Conservation (phyloP, 306 rosid species). For the Cicer yamashitae region DNA sequence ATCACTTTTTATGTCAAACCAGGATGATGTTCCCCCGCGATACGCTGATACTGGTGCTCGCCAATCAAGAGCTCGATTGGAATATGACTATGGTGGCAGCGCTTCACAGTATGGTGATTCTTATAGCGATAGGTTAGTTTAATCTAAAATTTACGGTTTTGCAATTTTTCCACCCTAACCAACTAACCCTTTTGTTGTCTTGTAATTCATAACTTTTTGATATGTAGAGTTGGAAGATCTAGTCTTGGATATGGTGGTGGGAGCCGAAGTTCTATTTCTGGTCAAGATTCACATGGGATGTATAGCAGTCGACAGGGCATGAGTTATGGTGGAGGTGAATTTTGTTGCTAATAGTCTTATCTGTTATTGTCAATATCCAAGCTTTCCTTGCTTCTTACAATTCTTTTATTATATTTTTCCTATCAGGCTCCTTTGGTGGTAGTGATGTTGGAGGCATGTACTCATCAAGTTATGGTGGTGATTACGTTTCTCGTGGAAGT, state of each 20-base stretch:
- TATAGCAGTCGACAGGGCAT: constrained; percentile 80
- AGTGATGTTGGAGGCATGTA: constrained; percentile 86
- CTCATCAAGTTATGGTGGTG: constrained; percentile 93
- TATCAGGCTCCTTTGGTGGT: constrained; percentile 78
- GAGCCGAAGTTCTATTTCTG: constrained; percentile 72
- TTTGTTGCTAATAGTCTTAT: constrained; percentile 32
- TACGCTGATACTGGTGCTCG: constrained; percentile 76
- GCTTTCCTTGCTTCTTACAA: constrained; percentile 30
- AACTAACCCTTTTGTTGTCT: neutral
- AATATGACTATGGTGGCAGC: constrained; percentile 81
- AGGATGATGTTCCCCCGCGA: constrained; percentile 90
- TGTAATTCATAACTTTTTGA: constrained; percentile 25
- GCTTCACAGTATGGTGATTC: constrained; percentile 91
- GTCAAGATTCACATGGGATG: constrained; percentile 80
- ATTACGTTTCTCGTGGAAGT: constrained; percentile 85
- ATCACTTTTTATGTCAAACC: neutral
- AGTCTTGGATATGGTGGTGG: constrained; percentile 76
- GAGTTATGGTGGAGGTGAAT: constrained; percentile 70
- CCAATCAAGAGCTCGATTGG: constrained; percentile 89
- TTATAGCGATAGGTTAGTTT: constrained; percentile 80
- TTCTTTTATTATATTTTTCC: constrained; percentile 10
- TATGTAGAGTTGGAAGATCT: constrained; percentile 75
- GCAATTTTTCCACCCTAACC: neutral
- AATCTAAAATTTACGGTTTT: neutral
- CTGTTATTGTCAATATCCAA: constrained; percentile 14